Evolutionary conservation across 495 filamentous ascomycete genomes (phyloP), one percentile per base, ranked within the genome.

Genomic region (Xylaria grammica): DNA sequence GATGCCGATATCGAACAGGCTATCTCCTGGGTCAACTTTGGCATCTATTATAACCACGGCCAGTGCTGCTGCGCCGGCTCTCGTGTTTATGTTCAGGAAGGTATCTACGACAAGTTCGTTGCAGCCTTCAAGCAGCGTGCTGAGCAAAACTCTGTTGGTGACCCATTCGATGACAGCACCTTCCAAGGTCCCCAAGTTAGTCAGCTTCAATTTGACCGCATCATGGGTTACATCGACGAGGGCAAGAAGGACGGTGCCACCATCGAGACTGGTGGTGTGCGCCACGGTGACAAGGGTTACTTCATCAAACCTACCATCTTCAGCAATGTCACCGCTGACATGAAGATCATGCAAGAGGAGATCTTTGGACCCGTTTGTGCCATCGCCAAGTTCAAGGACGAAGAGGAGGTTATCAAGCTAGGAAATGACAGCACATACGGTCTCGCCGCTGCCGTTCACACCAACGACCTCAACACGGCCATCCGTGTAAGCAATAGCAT

Each of bases 311-410:
- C 94, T 29, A 98, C 94, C 70, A 92, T 98, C 78, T 97, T 98
- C 88, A 90, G 88, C 76, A 87, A 94, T 76, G 94, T 97, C 61
- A 88, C 82, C 48, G 77, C 85, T 63, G 85, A 96, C 77, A 97
- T 98, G 94, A 97, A 96, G 90, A 97, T 98, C 77, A 91, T 94
- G 86, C 89, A 94, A 82, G 94, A 98, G 82, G 94, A 98, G 82
- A 97, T 98, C 79, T 98, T 98, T 79, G 94, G 94, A 56, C 94
- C 94, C 57, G 94, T 98, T 63, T 91, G 92, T 80, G 88, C 90
- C 57, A 91, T 98, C 69, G 87, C 92, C 81, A 98, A 97, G 82
- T 97, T 98, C 86, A 89, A 89, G 82, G 89, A 86, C 67, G 89
- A 92, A 78, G 93, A 89, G 11, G 94, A 98, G 58, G 91, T 87